These are phyloP conservation scores for Sarocladiaceae sp. DNA, from an alignment of 2,329 filamentous ascomycete species.

Conservation along the genomic window DNA sequence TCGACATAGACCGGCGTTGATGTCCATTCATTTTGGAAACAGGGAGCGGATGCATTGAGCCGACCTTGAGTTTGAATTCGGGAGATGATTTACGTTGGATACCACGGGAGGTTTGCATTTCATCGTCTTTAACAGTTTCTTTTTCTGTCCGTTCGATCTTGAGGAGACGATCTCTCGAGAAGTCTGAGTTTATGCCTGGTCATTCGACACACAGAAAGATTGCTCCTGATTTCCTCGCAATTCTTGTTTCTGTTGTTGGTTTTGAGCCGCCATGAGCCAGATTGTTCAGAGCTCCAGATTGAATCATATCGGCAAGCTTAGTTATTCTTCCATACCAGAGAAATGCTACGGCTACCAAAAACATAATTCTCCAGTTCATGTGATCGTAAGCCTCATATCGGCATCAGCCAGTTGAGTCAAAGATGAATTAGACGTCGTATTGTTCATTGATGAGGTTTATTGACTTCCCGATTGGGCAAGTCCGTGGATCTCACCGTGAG, in stretches of 20 bases:
- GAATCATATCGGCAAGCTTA: conserved; percentile 6
- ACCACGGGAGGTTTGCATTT: conserved; percentile 4
- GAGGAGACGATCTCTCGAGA: neutral
- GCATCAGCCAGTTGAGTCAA: neutral
- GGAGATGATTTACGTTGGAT: neutral
- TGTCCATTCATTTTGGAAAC: conserved; percentile 3
- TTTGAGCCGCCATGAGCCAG: conserved; percentile 18
- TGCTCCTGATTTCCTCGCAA: neutral
- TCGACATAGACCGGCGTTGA: conserved; percentile 6
- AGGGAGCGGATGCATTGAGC: neutral
- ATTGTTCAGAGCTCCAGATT: conserved; percentile 17
- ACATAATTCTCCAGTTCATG: neutral
- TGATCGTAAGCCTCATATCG: too few relatives aligned
- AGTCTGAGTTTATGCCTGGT: neutral
- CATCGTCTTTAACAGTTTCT: neutral
- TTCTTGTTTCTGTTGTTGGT: neutral
- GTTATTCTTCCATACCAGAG: neutral
- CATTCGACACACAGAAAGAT: neutral
- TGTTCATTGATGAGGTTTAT: neutral
- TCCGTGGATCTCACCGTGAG: neutral
- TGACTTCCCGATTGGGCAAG: conserved; percentile 5
- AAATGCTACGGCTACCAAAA: conserved; percentile 10
- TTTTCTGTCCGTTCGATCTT: neutral
- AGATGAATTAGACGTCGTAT: neutral
- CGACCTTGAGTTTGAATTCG: neutral